Base-by-base conservation (phyloP, 2,329 filamentous ascomycete species). In the Fusarium newnesense region DNA sequence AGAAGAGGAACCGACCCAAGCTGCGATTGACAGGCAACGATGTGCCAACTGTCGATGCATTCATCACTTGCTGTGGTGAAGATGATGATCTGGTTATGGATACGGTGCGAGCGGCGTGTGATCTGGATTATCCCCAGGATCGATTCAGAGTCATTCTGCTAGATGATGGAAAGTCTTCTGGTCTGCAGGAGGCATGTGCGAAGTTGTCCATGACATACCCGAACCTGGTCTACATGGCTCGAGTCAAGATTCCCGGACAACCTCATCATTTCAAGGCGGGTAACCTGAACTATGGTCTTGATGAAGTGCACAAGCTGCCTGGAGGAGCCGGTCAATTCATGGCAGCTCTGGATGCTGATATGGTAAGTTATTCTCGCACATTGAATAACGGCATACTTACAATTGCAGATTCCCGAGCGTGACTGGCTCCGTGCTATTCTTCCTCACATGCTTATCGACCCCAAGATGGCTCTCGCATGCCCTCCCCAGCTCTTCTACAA, bases 271-370 rank as follows among this genome's bases (percentile, higher is more conserved):
- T 89, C 83, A 92, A 92, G 82, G 89, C 90, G 3, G 89, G 90
- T 57, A 92, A 92, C 76, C 81, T 92, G 59, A 91, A 91, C 80
- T 87, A 89, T 63, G 90, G 88, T 39, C 79, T 89, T 26, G 85
- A 89, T 21, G 83, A 85, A 61, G 83, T 85, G 9, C 82, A 83
- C 21, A 76, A 80, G n/a, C 80, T 90, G 37, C 86, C 87, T 3
- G 88, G 87, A 24, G 88, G 88, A 30, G 83, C 87, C n/a, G 84
- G 84, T 44, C 84, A 88, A 74, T 91, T 85, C 78, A 87, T 91
- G 77, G 90, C 89, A n/a, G 87, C 88, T 43, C 81, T 92, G 39
- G 90, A 92, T 76, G 90, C 90, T 26, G 90, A 92, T 77, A 92
- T 92, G 90, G 83, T 85, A 79, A 49, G 79, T 72, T 4, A 5